phyloP scores from a whole-genome alignment of 208 protist species.

The Lotmaria passim region DNA sequence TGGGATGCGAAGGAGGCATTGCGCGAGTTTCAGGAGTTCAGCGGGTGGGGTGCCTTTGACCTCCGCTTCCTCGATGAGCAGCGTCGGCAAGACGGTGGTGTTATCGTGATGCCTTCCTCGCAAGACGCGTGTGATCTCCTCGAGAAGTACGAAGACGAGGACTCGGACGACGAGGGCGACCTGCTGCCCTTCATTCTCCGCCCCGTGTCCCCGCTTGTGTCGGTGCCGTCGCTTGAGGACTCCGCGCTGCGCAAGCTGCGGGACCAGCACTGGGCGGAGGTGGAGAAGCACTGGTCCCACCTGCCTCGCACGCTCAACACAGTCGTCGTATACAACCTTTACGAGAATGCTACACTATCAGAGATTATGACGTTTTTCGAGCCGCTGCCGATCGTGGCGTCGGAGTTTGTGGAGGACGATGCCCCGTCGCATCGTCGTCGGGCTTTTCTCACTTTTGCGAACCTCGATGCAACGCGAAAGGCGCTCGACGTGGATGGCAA shows the following conservation, averaged over 20 bases:
- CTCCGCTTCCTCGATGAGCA: slow-evolving; percentile 78
- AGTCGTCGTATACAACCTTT: slow-evolving; percentile 83
- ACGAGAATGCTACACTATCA: slow-evolving; percentile 61
- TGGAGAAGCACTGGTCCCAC: slow-evolving; percentile 76
- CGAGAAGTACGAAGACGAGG: slow-evolving; percentile 90
- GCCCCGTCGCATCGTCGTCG: slow-evolving; percentile 65
- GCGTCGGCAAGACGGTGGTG: slow-evolving; percentile 63
- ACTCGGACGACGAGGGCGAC: slow-evolving; percentile 86
- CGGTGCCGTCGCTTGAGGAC: slow-evolving; percentile 83
- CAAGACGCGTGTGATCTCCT: slow-evolving; percentile 85
- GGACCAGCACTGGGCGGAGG: slow-evolving; percentile 72
- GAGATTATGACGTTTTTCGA: slow-evolving; percentile 69
- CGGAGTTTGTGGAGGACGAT: slow-evolving; percentile 66
- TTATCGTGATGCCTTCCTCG: slow-evolving; percentile 80
- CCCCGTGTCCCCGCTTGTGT: slow-evolving; percentile 66
- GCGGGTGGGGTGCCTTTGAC: slow-evolving; percentile 77
- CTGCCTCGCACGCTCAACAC: slow-evolving; percentile 70
- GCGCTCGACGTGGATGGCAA: slow-evolving; percentile 83
- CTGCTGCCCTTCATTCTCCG: slow-evolving; percentile 83
- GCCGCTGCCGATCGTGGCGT: slow-evolving; percentile 40
- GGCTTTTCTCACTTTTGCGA: slow-evolving; percentile 77
- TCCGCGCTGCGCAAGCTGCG: slow-evolving; percentile 70
- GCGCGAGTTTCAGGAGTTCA: slow-evolving; percentile 80
- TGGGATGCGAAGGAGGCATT: slow-evolving; percentile 64
- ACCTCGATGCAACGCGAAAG: slow-evolving; percentile 42